Conservation (phyloP, 768 basidiomycete species). For the Amyloporia xantha region DNA sequence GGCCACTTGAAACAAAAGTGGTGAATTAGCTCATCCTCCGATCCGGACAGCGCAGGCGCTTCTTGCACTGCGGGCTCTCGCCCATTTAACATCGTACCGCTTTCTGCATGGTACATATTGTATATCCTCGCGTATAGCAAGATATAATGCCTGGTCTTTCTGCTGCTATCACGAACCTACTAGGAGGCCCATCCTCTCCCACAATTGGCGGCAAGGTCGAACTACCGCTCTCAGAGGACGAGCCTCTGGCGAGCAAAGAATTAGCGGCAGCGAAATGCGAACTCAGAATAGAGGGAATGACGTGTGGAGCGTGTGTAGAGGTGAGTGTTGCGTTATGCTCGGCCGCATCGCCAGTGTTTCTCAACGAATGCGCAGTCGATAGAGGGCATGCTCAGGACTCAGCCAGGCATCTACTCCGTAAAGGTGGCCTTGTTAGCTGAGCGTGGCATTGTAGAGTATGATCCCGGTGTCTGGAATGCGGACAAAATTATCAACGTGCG, state of each 20-base stretch:
- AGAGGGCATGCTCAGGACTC: slow-evolving; percentile 73
- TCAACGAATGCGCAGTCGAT: slow-evolving; percentile 48
- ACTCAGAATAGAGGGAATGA: slow-evolving; percentile 84
- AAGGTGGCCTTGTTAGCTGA: slow-evolving; percentile 98
- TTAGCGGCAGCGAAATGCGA: slow-evolving; percentile 53
- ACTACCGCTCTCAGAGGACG: slow-evolving; percentile 22
- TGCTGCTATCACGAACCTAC: slow-evolving; percentile 9
- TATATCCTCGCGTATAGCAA: too few relatives aligned
- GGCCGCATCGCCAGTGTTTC: background rate
- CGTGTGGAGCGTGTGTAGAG: slow-evolving; percentile 84
- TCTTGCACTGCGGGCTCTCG: too few relatives aligned
- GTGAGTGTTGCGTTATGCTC: slow-evolving; percentile 38
- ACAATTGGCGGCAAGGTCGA: slow-evolving; percentile 23
- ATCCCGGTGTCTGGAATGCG: slow-evolving; percentile 70
- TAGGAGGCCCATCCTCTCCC: slow-evolving; percentile 5
- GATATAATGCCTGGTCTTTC: too few relatives aligned
- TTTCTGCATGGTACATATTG: too few relatives aligned
- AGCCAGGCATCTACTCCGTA: slow-evolving; percentile 84
- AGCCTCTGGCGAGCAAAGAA: slow-evolving; percentile 20
- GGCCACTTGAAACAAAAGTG: too few relatives aligned
- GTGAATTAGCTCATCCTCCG: too few relatives aligned
- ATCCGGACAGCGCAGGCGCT: too few relatives aligned
- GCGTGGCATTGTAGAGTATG: slow-evolving; percentile 86
- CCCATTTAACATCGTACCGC: too few relatives aligned
- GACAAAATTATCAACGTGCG: slow-evolving; percentile 74